Evolutionary conservation across 805 yeast species (phyloP).

Genomic region (Monosporozyma servazzii): DNA sequence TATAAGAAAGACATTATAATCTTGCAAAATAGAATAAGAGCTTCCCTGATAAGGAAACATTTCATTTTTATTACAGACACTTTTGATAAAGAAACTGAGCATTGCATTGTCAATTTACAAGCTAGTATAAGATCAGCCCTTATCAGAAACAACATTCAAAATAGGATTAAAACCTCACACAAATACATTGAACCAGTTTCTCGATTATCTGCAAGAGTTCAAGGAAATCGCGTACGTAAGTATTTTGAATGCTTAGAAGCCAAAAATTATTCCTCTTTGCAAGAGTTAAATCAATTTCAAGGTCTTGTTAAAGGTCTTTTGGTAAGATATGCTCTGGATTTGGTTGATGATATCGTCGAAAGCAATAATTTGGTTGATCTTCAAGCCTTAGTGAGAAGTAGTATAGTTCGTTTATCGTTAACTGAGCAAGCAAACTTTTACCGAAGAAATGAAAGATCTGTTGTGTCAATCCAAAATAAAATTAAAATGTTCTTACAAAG

Average conservation of each 20-base stretch:
- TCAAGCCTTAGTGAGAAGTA: conserved; percentile 51
- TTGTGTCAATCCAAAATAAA: conserved; percentile 65
- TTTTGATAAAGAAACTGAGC: neutral
- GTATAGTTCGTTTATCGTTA: conserved; percentile 31
- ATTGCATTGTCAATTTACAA: conserved; percentile 42
- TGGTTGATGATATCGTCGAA: conserved; percentile 45
- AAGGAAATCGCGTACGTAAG: conserved; percentile 8
- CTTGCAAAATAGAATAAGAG: conserved; percentile 49
- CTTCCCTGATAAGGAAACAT: conserved; percentile 33
- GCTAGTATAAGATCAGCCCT: conserved; percentile 44
- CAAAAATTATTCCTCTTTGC: neutral
- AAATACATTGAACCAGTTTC: conserved; percentile 4
- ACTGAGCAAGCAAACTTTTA: conserved; percentile 39
- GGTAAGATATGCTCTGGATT: conserved; percentile 46
- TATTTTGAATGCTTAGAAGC: neutral
- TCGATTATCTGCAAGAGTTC: conserved; percentile 10
- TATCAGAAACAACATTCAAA: neutral
- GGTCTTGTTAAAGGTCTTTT: conserved; percentile 55
- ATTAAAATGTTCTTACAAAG: conserved; percentile 61
- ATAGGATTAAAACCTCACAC: conserved; percentile 20
- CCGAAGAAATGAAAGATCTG: conserved; percentile 42
- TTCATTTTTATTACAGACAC: conserved; percentile 9
- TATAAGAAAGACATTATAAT: conserved; percentile 11
- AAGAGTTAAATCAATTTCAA: conserved; percentile 40
- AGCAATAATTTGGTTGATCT: conserved; percentile 33